phyloP scores from a whole-genome alignment of 148 eudicot genomes.

The Rhododendron ferrugineum region DNA sequence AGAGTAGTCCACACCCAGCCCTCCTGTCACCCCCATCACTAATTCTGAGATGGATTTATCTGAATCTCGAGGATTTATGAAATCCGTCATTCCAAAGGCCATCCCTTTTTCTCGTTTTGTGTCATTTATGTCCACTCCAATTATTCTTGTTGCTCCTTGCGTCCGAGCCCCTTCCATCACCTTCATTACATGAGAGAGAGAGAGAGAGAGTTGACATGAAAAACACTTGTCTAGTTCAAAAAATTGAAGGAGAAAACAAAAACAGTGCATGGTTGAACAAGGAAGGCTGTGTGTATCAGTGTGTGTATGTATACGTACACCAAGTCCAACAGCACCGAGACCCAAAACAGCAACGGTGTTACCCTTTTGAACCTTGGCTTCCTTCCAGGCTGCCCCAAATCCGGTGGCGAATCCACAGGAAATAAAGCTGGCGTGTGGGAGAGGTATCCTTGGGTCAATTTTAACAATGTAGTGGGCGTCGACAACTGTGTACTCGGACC shows the following conservation, averaged over 20 bases:
- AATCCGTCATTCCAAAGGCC: conserved; percentile 49
- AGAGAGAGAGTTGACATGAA: neutral
- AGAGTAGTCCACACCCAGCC: conserved; percentile 45
- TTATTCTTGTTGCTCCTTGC: conserved; percentile 37
- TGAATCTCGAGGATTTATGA: conserved; percentile 33
- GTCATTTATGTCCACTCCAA: conserved; percentile 44
- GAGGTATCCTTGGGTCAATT: conserved; percentile 25
- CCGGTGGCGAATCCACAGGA: conserved; percentile 50
- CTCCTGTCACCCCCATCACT: conserved; percentile 39
- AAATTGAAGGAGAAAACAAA: no score
- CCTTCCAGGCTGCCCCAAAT: conserved; percentile 42
- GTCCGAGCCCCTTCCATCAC: conserved; percentile 43
- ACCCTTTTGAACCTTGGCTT: conserved; percentile 26
- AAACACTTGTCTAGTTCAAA: neutral
- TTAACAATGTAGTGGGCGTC: conserved; percentile 34
- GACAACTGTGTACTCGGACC: conserved; percentile 41
- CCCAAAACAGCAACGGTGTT: conserved; percentile 48
- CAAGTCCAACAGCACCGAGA: conserved; percentile 59
- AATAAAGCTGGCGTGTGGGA: conserved; percentile 41
- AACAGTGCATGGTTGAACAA: no score
- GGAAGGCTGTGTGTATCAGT: no score
- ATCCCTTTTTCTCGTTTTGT: conserved; percentile 26
- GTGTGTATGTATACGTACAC: conserved; percentile 19
- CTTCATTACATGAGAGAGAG: conserved; percentile 16
- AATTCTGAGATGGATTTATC: conserved; percentile 34